Base-by-base conservation (phyloP, 2,329 filamentous ascomycete genomes). In the Phoma sp. region DNA sequence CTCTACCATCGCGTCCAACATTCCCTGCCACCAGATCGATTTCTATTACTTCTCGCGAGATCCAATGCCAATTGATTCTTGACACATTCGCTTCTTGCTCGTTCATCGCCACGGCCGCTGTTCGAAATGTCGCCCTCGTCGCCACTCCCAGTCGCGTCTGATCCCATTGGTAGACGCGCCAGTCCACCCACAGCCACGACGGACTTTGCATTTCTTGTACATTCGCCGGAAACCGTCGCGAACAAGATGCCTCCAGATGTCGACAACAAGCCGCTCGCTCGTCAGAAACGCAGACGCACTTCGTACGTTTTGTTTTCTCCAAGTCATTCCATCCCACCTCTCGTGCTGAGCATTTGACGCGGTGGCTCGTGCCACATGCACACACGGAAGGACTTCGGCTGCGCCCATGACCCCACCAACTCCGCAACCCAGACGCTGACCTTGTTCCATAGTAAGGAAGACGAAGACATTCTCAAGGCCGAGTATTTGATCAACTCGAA, bases 401-500 rank as follows among this genome's bases (percentile, higher is more conserved):
- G 56, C 57, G 57, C 58, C 60, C 57, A 42, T 52, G 52, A 57
- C 58, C 65, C 56, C 67, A 57, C 59, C 57, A 59, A 42, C 47
- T 52, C 62, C 56, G 33, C 60, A 64, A 57, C 55, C 15, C 39
- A 42, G 38, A 28, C 53, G 60, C 69, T 73, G 56, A 72, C 67
- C 61, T 62, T 58, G 49, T 37, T 59, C 55, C 47, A 61, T 61
- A 75, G 73, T 65, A 74, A 75, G 46, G 90, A 93, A 76, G 93
- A 98, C 78, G 93, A 96, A 79, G 85, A 88, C 46, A 85, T 96
- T 47, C 87, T 97, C 56, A 93, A 97, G 76, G 84, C 89, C 29
- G 92, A 93, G 54, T 97, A 96, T 72, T 83, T 85, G 65, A 84
- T 82, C 58, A 96, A 97, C 74, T 86, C 91, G 6, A 97, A 96